phyloP scores from a whole-genome alignment of 345 rosid species.

The rapeseed (Brassica napus) region Da-Ae NC_063448.1:56449501-56450000 shows the following conservation, averaged over 20 bases:
- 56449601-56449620: constrained; percentile 59
- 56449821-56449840: constrained; percentile 1
- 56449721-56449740: constrained; percentile 48
- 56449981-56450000: background rate
- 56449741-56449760: background rate
- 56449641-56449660: constrained; percentile 82
- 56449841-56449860: constrained; percentile 95
- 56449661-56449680: constrained; percentile 94
- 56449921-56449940: constrained; percentile 20
- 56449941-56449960: background rate
- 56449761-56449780: background rate
- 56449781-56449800: background rate
- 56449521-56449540: background rate
- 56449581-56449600: background rate
- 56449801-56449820: background rate
- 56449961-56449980: background rate
- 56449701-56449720: constrained; percentile 88
- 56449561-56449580: background rate
- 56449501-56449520: constrained; percentile 39
- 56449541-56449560: background rate
- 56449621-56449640: constrained; percentile 97
- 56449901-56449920: constrained; percentile 67
- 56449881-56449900: constrained; percentile 87
- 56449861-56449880: constrained; percentile 95
- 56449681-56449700: constrained; percentile 71